Conservation (phyloP, 2,329 filamentous ascomycete species). For the Magnaporthales sp. region DNA sequence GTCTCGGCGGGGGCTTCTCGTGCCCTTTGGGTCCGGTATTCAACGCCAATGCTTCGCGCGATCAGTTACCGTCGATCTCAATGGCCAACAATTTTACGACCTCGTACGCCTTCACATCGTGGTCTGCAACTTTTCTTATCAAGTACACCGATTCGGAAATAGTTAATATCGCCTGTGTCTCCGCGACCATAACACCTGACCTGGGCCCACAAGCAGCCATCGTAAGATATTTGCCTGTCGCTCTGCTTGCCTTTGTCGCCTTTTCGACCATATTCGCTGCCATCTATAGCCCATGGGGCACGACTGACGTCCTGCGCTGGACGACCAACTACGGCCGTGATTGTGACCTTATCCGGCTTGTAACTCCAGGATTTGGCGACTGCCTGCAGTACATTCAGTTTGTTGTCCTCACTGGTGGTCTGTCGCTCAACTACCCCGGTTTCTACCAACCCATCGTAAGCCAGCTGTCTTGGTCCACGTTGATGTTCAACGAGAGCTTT, state of each 20-base stretch:
- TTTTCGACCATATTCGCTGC: conserved; percentile 76
- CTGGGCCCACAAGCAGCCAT: conserved; percentile 63
- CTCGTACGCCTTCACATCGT: conserved; percentile 79
- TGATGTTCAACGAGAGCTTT: conserved; percentile 92
- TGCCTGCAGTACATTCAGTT: conserved; percentile 98
- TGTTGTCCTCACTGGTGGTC: conserved; percentile 73
- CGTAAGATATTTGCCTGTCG: conserved; percentile 66
- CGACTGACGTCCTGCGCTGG: conserved; percentile 85
- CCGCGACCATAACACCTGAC: conserved; percentile 74
- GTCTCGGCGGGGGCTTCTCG: conserved; percentile 42
- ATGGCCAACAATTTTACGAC: conserved; percentile 67
- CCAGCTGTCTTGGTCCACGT: conserved; percentile 76
- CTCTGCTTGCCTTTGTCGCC: conserved; percentile 71
- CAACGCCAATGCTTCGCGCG: conserved; percentile 27
- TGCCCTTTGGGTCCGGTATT: conserved; percentile 77
- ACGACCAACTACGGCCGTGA: conserved; percentile 97
- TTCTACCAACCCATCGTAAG: conserved; percentile 90
- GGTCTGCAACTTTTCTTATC: conserved; percentile 64
- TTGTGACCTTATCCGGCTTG: conserved; percentile 79
- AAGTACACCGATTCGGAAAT: conserved; percentile 60
- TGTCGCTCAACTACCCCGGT: conserved; percentile 84
- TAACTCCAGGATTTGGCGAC: conserved; percentile 93
- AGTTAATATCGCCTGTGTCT: conserved; percentile 69
- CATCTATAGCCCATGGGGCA: conserved; percentile 90
- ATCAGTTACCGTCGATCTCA: conserved; percentile 61